Evolutionary conservation across 495 filamentous ascomycete species (phyloP).

Genomic region (Lasiosphaeria hispida): DNA sequence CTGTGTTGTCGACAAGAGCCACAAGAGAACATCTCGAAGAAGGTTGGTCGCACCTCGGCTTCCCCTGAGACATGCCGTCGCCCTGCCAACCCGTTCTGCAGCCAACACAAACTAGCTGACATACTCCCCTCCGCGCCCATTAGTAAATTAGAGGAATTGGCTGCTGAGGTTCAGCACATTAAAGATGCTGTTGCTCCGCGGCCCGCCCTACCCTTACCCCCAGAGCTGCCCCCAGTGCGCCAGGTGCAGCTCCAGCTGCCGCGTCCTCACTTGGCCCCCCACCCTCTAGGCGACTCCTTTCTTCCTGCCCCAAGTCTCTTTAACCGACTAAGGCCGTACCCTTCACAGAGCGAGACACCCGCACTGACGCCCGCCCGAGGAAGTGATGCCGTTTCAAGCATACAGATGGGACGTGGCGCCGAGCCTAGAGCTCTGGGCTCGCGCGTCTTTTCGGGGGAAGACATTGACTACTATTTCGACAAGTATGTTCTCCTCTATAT

Average conservation of each 20-base stretch:
- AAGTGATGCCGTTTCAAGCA: conserved; percentile 10
- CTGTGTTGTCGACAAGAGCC: conserved; percentile 46
- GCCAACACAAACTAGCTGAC: not conserved
- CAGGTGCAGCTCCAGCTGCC: conserved; percentile 12
- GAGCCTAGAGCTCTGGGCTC: conserved; percentile 42
- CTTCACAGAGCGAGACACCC: conserved; percentile 13
- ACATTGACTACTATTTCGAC: conserved; percentile 47
- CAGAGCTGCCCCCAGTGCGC: conserved; percentile 17
- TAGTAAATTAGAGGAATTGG: conserved; percentile 46
- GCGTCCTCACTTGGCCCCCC: not conserved
- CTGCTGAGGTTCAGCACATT: conserved; percentile 44
- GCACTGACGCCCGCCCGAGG: conserved; percentile 11
- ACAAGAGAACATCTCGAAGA: conserved; percentile 43
- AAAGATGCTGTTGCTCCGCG: conserved; percentile 39
- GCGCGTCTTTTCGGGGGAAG: conserved; percentile 45
- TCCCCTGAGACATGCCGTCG: not conserved
- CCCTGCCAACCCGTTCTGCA: not conserved
- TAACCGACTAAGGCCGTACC: conserved; percentile 13
- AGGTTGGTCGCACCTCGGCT: conserved; percentile 31
- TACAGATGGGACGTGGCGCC: conserved; percentile 18
- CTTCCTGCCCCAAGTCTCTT: conserved; percentile 20
- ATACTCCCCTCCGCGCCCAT: conserved; percentile 8
- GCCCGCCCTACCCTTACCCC: conserved; percentile 3
- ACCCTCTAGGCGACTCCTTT: conserved; percentile 9
- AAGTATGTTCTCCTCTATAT: conserved; percentile 24